These are phyloP conservation scores for Rubroboletus satanas DNA, from an alignment of 768 basidiomycete genomes.

Conservation along the genomic window DNA sequence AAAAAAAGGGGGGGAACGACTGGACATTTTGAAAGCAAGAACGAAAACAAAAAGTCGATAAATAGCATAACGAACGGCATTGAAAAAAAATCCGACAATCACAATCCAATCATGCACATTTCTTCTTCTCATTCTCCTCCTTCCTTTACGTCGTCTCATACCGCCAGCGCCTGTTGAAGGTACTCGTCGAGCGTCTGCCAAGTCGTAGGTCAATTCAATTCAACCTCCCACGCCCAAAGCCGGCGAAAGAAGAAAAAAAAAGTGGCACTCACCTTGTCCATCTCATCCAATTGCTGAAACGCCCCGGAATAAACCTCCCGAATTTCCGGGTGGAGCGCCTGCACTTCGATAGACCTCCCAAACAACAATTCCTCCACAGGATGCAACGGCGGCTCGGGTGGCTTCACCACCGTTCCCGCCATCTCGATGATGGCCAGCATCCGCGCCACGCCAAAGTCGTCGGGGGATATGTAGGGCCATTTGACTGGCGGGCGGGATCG, in stretches of 20 bases:
- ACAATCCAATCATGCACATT: not conserved
- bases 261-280: slow-evolving; percentile 61
- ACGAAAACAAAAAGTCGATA: slow-evolving; percentile 9
- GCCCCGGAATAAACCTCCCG: slow-evolving; percentile 66
- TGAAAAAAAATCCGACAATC: not conserved
- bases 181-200: slow-evolving; percentile 31
- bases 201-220: not conserved
- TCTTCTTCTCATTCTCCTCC: no score
- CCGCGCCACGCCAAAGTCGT: slow-evolving; percentile 81
- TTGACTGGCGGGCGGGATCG: slow-evolving; percentile 27
- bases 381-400: slow-evolving; percentile 41
- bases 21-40: not conserved
- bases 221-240: no score
- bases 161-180: slow-evolving; percentile 21
- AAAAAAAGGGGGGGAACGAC: not conserved
- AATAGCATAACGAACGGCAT: slow-evolving; percentile 11
- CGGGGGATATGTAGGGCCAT: slow-evolving; percentile 53
- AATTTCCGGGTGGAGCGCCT: slow-evolving; percentile 65
- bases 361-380: slow-evolving; percentile 74
- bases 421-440: slow-evolving; percentile 89
- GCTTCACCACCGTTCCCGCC: slow-evolving; percentile 41
- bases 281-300: slow-evolving; percentile 72
- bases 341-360: slow-evolving; percentile 57
- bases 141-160: slow-evolving; percentile 2
- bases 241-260: no score